A percentile compares a stretch with the other conserved stretches of the same genome.
Conservation (phyloP, 495 filamentous ascomycete genomes). For the Bombardia bombarda region DNA sequence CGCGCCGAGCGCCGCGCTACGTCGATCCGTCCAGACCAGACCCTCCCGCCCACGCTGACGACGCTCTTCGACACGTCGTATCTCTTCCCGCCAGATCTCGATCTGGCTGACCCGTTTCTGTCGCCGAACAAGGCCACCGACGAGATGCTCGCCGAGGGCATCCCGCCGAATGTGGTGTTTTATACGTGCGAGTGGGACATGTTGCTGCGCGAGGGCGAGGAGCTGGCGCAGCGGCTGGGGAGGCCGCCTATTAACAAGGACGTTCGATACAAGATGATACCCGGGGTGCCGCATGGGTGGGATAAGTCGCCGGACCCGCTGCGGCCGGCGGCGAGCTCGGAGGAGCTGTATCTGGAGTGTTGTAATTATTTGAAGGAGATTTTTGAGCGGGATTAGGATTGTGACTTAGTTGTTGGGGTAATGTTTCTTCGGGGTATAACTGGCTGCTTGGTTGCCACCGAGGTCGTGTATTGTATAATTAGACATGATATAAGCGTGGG, state of each 20-base stretch:
- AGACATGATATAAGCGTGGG: neutral
- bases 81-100: constrained; percentile 43
- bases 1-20: constrained; percentile 62
- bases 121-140: constrained; percentile 34
- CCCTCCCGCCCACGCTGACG: constrained; percentile 65
- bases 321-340: constrained; percentile 37
- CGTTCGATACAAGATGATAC: constrained; percentile 61
- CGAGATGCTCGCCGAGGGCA: constrained; percentile 30
- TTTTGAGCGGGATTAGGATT: constrained; percentile 15
- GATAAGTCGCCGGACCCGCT: constrained; percentile 80
- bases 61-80: constrained; percentile 84
- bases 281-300: constrained; percentile 73
- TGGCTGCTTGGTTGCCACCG: neutral
- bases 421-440: too few relatives aligned
- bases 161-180: constrained; percentile 47
- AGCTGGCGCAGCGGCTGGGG: constrained; percentile 54
- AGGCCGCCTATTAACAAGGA: constrained; percentile 52
- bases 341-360: constrained; percentile 34
- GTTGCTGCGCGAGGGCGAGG: constrained; percentile 68
- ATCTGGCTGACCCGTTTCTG: constrained; percentile 27
- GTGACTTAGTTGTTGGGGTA: too few relatives aligned
- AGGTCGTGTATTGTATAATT: neutral
- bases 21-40: constrained; percentile 58
- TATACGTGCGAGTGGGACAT: constrained; percentile 90
- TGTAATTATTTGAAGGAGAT: constrained; percentile 20